These are phyloP conservation scores for Polysphondylium violaceum DNA, from an alignment of 78 protist genomes.

Conservation along the genomic window DNA sequence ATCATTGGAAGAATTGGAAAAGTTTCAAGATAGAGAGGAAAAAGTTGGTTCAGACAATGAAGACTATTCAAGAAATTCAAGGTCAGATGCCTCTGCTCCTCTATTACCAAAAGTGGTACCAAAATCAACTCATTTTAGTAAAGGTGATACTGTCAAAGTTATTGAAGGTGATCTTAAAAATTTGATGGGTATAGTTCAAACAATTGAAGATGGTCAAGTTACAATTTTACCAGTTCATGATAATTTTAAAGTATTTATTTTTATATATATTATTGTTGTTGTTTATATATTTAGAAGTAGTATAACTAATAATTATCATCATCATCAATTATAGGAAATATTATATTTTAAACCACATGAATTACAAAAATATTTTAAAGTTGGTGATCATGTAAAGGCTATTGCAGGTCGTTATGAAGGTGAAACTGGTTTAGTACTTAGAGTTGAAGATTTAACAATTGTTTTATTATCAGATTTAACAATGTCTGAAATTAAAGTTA, in stretches of 20 bases:
- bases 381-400: conserved; percentile 84
- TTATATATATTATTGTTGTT: background rate
- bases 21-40: conserved; percentile 49
- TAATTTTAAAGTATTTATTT: background rate
- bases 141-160: conserved; percentile 82
- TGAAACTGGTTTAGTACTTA: conserved; percentile 82
- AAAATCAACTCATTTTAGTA: conserved; percentile 18
- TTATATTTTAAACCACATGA: conserved; percentile 44
- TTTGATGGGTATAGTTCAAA: conserved; percentile 68
- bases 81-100: conserved; percentile 5
- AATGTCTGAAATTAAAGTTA: conserved; percentile 71
- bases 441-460: conserved; percentile 57
- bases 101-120: conserved; percentile 19
- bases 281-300: background rate
- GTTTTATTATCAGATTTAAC: conserved; percentile 72
- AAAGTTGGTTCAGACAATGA: conserved; percentile 1
- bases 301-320: background rate
- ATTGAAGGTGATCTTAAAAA: conserved; percentile 72
- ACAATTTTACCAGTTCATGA: conserved; percentile 49
- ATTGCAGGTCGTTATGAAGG: conserved; percentile 79
- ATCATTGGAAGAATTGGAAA: conserved; percentile 64
- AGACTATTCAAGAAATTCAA: background rate
- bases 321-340: background rate
- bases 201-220: conserved; percentile 61
- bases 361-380: conserved; percentile 70